Conservation (phyloP, 2,329 filamentous ascomycete genomes). For the Lithohypha guttulata region DNA sequence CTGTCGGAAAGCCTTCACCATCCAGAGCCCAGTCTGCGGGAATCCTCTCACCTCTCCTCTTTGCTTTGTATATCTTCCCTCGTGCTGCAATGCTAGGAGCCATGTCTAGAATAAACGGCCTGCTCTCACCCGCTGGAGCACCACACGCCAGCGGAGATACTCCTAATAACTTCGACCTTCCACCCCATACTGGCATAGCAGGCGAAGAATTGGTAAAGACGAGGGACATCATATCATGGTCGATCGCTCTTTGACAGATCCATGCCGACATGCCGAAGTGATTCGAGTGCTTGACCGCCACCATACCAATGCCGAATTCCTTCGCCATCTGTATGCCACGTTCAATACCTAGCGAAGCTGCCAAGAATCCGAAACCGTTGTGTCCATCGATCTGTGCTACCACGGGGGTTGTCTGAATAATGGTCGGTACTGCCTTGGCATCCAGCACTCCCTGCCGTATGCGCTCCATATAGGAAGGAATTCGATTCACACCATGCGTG, state of each 20-base stretch:
- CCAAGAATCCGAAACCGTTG: conserved; percentile 67
- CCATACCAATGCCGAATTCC: conserved; percentile 61
- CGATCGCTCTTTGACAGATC: conserved; percentile 66
- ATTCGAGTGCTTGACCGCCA: conserved; percentile 63
- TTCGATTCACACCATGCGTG: conserved; percentile 66
- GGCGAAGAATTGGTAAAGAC: conserved; percentile 65
- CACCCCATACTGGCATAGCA: conserved; percentile 61
- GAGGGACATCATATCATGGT: conserved; percentile 58
- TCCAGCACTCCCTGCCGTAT: conserved; percentile 60
- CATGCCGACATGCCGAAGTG: conserved; percentile 79
- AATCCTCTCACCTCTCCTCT: conserved; percentile 33
- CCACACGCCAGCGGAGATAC: conserved; percentile 66
- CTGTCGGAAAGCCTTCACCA: conserved; percentile 54
- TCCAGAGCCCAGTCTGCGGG: conserved; percentile 61
- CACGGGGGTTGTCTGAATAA: conserved; percentile 56
- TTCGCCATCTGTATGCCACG: conserved; percentile 57
- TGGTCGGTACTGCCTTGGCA: conserved; percentile 45
- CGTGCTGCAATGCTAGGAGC: conserved; percentile 36
- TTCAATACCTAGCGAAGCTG: conserved; percentile 55
- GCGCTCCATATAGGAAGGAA: conserved; percentile 66
- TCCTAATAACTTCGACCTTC: conserved; percentile 57
- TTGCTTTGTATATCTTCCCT: conserved; percentile 37
- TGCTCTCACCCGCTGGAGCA: conserved; percentile 50
- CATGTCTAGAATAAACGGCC: conserved; percentile 48
- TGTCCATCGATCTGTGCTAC: conserved; percentile 57